Percentiles rank a stretch among this genome's conserved stretches.
Evolutionary conservation across 148 eudicot species (phyloP).

Genomic region (Fagopyrum tataricum): DNA sequence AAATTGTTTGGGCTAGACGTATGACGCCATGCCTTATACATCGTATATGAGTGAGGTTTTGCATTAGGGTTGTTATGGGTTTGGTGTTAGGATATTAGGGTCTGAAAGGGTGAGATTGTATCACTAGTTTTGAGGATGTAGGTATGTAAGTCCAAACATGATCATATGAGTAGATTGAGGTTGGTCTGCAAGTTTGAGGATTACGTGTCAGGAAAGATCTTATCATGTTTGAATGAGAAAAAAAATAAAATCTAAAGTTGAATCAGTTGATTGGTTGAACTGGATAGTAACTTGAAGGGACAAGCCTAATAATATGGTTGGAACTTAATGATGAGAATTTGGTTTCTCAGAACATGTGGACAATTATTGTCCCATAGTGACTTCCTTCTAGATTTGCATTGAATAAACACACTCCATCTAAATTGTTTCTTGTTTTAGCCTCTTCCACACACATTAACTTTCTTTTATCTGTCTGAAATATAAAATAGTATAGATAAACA

Average conservation of each 20-base stretch:
- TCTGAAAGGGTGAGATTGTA: not conserved
- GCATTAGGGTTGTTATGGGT: not conserved
- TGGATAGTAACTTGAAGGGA: not conserved
- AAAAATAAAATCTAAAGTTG: not conserved
- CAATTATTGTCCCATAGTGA: not conserved
- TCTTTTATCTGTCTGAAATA: too few relatives aligned
- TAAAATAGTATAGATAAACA: too few relatives aligned
- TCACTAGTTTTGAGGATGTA: constrained; percentile 4
- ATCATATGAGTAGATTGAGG: not conserved
- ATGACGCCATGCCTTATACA: not conserved
- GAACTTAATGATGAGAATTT: not conserved
- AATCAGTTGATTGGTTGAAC: not conserved
- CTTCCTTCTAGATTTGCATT: not conserved
- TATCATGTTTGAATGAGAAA: not conserved
- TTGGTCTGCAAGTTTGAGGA: not conserved
- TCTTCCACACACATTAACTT: too few relatives aligned
- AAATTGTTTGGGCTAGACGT: not conserved
- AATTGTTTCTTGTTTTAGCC: too few relatives aligned
- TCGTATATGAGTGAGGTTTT: not conserved
- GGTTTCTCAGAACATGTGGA: not conserved
- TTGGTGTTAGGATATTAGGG: not conserved
- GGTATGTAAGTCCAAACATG: not conserved
- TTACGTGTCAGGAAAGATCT: not conserved
- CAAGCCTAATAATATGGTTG: not conserved
- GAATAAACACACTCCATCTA: not conserved